Evolutionary conservation across 2,329 filamentous ascomycete species (phyloP).

Genomic region (Ascosphaera apis): DNA sequence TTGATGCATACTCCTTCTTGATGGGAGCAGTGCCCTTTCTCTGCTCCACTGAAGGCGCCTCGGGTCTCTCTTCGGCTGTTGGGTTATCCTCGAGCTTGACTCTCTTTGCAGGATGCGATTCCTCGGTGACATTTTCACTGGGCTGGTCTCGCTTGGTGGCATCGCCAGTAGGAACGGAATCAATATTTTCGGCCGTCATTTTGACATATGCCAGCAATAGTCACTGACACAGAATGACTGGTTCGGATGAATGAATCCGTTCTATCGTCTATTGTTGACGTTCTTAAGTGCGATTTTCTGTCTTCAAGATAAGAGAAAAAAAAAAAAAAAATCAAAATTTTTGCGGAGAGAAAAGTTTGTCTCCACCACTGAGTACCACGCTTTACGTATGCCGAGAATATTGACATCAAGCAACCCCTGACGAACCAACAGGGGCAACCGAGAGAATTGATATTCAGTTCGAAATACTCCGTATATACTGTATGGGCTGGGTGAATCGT

Average conservation of each 20-base stretch:
- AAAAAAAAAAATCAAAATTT: conserved; percentile 11
- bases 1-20: conserved; percentile 41
- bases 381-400: too few relatives aligned
- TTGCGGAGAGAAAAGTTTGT: conserved; percentile 12
- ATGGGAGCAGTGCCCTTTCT: conserved; percentile 42
- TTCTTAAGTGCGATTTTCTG: neutral
- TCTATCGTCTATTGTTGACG: too few relatives aligned
- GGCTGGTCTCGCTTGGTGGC: conserved; percentile 2
- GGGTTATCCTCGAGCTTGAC: conserved; percentile 28
- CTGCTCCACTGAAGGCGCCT: conserved; percentile 12
- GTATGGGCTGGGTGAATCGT: too few relatives aligned
- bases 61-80: conserved; percentile 7
- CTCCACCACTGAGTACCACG: too few relatives aligned
- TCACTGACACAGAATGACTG: too few relatives aligned
- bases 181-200: neutral
- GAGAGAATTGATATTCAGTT: too few relatives aligned
- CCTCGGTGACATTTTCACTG: neutral
- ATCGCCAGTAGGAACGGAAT: conserved; percentile 7
- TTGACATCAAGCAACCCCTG: too few relatives aligned
- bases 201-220: neutral
- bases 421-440: too few relatives aligned
- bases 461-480: too few relatives aligned
- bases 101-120: conserved; percentile 29
- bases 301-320: conserved; percentile 10
- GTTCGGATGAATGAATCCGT: too few relatives aligned